Evolutionary conservation across 73 alveolate genomes (phyloP).

Genomic region (Urostyla sp.): DNA sequence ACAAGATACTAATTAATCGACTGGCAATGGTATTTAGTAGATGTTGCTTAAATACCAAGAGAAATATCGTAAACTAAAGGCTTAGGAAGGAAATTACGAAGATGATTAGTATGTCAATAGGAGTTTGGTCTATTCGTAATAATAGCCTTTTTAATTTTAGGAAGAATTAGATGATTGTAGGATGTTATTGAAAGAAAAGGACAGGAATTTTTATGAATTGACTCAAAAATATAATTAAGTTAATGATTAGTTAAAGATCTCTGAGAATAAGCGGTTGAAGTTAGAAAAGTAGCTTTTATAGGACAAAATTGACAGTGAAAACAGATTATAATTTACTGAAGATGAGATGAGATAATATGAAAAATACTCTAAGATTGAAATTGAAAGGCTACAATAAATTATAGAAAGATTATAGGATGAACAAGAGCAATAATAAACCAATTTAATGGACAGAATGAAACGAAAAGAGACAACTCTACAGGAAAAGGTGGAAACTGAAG

Average conservation of each 20-base stretch:
- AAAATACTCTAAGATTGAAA: constrained; percentile 13
- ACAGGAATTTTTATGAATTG: no score
- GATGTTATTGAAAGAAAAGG: no score
- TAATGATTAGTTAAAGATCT: background rate
- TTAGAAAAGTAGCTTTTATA: constrained; percentile 14
- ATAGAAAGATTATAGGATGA: background rate
- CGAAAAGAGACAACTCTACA: constrained; percentile 51
- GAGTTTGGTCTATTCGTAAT: constrained; percentile 6
- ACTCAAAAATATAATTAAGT: no score
- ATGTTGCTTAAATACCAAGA: constrained; percentile 40
- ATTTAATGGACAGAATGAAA: constrained; percentile 31
- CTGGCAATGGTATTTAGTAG: no score
- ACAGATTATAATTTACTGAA: background rate
- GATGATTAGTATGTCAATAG: constrained; percentile 35
- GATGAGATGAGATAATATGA: background rate
- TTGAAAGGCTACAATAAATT: background rate
- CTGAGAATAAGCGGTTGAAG: constrained; percentile 26
- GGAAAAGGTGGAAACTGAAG: constrained; percentile 43
- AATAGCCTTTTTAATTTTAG: no score
- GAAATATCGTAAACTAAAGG: constrained; percentile 25
- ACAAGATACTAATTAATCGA: no score
- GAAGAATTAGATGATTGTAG: no score
- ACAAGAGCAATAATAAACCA: background rate
- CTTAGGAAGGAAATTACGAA: background rate
- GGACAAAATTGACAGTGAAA: constrained; percentile 19